Evolutionary conservation across 495 filamentous ascomycete genomes (phyloP).

Genomic region (Podospora pseudopauciseta): DNA sequence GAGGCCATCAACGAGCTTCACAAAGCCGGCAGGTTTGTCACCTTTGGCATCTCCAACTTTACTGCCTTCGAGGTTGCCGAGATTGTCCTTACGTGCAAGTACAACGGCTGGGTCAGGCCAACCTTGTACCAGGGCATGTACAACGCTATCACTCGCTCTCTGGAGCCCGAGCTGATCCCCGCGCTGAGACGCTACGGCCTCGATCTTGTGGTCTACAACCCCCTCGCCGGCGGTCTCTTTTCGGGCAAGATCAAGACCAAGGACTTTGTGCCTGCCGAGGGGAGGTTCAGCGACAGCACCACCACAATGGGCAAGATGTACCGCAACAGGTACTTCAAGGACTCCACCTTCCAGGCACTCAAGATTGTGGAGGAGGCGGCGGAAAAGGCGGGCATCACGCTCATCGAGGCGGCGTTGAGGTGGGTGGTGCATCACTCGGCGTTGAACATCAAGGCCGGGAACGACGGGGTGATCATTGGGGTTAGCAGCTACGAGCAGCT

Average conservation of each 20-base stretch:
- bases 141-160: conserved; percentile 68
- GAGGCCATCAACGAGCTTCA: conserved; percentile 74
- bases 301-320: conserved; percentile 57
- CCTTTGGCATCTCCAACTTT: conserved; percentile 78
- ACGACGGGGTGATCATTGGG: conserved; percentile 80
- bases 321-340: conserved; percentile 75
- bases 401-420: conserved; percentile 79
- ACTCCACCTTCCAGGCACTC: conserved; percentile 73
- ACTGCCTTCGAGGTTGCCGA: conserved; percentile 91
- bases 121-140: conserved; percentile 67
- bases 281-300: conserved; percentile 62
- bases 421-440: conserved; percentile 77
- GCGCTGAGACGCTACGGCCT: conserved; percentile 81
- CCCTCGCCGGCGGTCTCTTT: conserved; percentile 78
- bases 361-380: conserved; percentile 68
- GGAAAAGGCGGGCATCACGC: conserved; percentile 68
- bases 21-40: conserved; percentile 82
- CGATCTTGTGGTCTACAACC: conserved; percentile 90
- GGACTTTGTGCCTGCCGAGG: conserved; percentile 59
- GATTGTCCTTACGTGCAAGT: conserved; percentile 74
- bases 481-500: conserved; percentile 72
- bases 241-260: conserved; percentile 77
- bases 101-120: conserved; percentile 70
- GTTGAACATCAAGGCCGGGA: conserved; percentile 69
- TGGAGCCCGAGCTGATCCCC: conserved; percentile 76